Evolutionary conservation across 192 early-diverging fungal genomes (phyloP), one percentile per base, ranked within the genome.

Genomic region (Backusella liffmaniae): DNA sequence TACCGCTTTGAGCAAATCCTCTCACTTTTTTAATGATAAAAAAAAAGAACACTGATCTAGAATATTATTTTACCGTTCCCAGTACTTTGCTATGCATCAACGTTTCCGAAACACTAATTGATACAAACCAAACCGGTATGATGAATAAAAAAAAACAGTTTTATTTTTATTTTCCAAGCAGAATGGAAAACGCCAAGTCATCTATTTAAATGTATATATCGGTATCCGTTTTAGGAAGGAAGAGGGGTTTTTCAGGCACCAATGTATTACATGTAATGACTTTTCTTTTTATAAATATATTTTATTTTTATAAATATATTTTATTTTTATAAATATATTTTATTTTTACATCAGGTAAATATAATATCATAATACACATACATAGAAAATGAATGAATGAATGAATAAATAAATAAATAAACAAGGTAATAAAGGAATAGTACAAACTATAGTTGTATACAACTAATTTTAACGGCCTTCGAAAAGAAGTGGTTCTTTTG

Each of bases 401-500:
- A 44, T 44, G 2, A 39, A 39, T 44, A 44, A 44, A 44, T 44
- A 13, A 18, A 44, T 44, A 9, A 56, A 56, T 26, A 5, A 56
- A 56, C 23, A 18, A 23, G 21, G 15, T 4, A 51, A 56, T 56
- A 56, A 56, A 56, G n/a, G 53, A 23, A 26, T 56, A 23, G 21
- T 56, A 56, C n/a, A 23, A 8, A 21, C 0, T 62, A 62, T 26
- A 26, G 26, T 10, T 62, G 29, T n/a, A 49, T 8, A 49, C 4
- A 26, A 62, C 10, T 62, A 29, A 16, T 10, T 12, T 69, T 69
- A 69, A 12, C 34, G 34, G 13, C 72, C 72, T 35, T 53, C 53
- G 32, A 75, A 75, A 49, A 75, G 18, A 46, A 75, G 37, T 12
- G 29, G 41, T 66, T 66, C 42, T 8, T 39, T 75, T 16, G 73